Base-by-base conservation (phyloP, 148 eudicot genomes). In the Vaccinium myrtillus region DNA sequence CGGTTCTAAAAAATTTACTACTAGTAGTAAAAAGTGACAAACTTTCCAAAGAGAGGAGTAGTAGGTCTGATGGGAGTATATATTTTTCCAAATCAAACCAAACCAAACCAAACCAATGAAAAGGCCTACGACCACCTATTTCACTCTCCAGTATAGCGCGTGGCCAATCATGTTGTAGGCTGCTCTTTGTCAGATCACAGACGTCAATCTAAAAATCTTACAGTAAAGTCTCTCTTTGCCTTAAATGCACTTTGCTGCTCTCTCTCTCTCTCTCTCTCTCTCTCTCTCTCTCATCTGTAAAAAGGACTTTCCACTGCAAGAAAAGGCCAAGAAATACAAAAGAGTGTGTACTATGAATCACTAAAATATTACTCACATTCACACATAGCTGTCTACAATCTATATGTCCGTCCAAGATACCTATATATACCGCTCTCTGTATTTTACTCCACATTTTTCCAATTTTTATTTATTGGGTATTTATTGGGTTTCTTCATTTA, bases 151-250 rank as follows among this genome's bases (percentile, higher is more conserved):
- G 14, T 5, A 2, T 5, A 67, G 77, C 77, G 77, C 77, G 77
- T 81, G 77, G 11, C 0, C 0, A 50, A 0, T 81, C 25, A 25
- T 25, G 49, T 69, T 3, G 5, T 8, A 5, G 54, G 39, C 56
- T 46, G 32, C 13, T 81, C 36, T 23, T 23, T 63, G 83, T 81
- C 83, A 32, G 74, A 21, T 43, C 63, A 73, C 77, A 73, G 65
- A 67, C 27, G 63, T 70, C 61, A 69, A 15, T 70, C 84, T 51
- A 82, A 50, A 79, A 82, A 63, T 51, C 76, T 82, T 81, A 65
- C 83, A 48, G 83, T 69, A 14, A 81, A 81, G 74, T 51, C 51
- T 51, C 13, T 30, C 30, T 56, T 27, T 18, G 75, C 30, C 30
- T n/a, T 77, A 73, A 73, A 73, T 73, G 49, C 49, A 71, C 21